Conservation (phyloP, 2,329 filamentous ascomycete genomes). For the Ilyonectria robusta region DNA sequence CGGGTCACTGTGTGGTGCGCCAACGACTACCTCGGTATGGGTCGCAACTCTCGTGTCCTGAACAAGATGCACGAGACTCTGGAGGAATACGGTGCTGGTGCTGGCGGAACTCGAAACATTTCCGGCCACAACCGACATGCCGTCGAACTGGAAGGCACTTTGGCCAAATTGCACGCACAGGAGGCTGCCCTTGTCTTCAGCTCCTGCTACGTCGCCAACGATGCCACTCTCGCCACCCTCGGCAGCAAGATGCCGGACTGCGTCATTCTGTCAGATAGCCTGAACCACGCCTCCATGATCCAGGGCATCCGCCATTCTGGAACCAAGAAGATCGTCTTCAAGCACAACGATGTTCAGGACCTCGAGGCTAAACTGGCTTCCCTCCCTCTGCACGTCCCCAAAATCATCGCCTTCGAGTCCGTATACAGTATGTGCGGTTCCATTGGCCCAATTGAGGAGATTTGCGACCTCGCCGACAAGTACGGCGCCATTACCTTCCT, state of each 20-base stretch:
- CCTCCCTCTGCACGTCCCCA: conserved; percentile 86
- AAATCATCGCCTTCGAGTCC: conserved; percentile 98
- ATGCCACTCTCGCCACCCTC: conserved; percentile 95
- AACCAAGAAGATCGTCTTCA: conserved; percentile 97
- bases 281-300: conserved; percentile 99
- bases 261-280: conserved; percentile 96
- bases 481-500: conserved; percentile 98
- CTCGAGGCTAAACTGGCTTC: conserved; percentile 93
- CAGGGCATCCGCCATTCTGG: conserved; percentile 98
- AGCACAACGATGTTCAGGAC: conserved; percentile 96
- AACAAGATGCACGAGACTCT: conserved; percentile 95
- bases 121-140: conserved; percentile 98
- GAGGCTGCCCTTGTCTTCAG: conserved; percentile 95
- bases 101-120: conserved; percentile 96
- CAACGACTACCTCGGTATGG: conserved; percentile 99
- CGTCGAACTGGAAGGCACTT: conserved; percentile 82
- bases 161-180: conserved; percentile 92
- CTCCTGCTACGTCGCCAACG: conserved; percentile 98
- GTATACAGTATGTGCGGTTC: conserved; percentile 99
- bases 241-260: conserved; percentile 97
- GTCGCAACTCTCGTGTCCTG: conserved; percentile 88
- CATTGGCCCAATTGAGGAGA: conserved; percentile 94
- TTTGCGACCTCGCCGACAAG: conserved; percentile 96
- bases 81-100: conserved; percentile 94
- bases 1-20: conserved; percentile 98